phyloP scores from a whole-genome alignment of 352 stramenopile species.

The Hyaloperonospora arabidopsidis region DNA sequence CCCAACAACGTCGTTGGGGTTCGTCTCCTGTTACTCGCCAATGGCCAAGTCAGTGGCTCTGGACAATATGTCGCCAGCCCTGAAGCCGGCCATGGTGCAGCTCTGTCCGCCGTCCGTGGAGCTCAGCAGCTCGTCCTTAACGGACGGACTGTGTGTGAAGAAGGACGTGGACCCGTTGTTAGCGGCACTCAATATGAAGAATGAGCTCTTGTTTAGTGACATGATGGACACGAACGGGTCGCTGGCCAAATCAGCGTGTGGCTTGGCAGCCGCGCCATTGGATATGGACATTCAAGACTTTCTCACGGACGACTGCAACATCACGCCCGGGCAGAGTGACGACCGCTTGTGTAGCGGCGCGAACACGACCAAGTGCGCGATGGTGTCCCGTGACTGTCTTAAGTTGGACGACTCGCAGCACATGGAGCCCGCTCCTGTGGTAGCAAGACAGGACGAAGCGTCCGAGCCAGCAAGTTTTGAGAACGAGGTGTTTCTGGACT shows the following conservation, averaged over 20 bases:
- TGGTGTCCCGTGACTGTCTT: conserved; percentile 60
- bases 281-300: conserved; percentile 79
- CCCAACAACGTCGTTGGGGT: conserved; percentile 21
- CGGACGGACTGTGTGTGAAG: conserved; percentile 33
- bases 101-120: conserved; percentile 49
- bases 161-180: conserved; percentile 37
- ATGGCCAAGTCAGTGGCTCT: conserved; percentile 71
- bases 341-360: conserved; percentile 28
- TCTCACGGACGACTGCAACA: conserved; percentile 67
- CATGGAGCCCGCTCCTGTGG: conserved; percentile 19
- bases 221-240: conserved; percentile 29
- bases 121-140: conserved; percentile 33
- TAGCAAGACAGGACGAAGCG: conserved; percentile 15
- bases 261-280: conserved; percentile 25
- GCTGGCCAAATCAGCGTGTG: conserved; percentile 18
- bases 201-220: conserved; percentile 37
- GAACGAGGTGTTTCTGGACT: conserved; percentile 59
- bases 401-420: conserved; percentile 41
- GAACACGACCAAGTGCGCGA: conserved; percentile 46
- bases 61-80: conserved; percentile 79
- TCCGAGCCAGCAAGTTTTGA: conserved; percentile 44
- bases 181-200: conserved; percentile 38
- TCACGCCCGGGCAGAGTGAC: conserved; percentile 44
- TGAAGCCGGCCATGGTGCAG: conserved; percentile 64
- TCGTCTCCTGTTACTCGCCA: conserved; percentile 61